Conservation (phyloP, 768 basidiomycete species). For the Tremella fuciformis region DNA sequence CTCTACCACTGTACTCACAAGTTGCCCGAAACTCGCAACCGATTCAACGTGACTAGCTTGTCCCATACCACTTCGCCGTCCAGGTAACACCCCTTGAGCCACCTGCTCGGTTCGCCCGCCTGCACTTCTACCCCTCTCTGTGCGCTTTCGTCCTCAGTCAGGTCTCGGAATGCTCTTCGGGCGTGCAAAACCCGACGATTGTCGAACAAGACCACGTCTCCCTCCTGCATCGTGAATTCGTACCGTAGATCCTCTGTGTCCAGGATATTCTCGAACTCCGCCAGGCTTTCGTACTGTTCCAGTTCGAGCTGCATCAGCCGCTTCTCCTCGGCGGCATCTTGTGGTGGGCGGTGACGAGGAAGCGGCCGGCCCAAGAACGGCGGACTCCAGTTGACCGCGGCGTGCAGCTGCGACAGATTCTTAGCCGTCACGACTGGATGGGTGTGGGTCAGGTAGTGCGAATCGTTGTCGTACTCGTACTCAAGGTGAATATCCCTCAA, state of each 20-base stretch:
- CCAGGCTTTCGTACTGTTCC: conserved; percentile 56
- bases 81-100: conserved; percentile 76
- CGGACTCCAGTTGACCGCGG: conserved; percentile 81
- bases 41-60: conserved; percentile 20
- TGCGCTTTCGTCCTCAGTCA: conserved; percentile 38
- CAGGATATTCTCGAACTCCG: conserved; percentile 61
- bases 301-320: not conserved
- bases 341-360: conserved; percentile 50
- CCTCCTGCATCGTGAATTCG: conserved; percentile 69
- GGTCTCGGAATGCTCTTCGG: conserved; percentile 67
- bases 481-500: conserved; percentile 2
- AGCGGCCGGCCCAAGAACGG: conserved; percentile 72
- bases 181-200: conserved; percentile 88
- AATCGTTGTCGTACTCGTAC: conserved; percentile 80
- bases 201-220: conserved; percentile 86
- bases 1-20: too few relatives aligned
- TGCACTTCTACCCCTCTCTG: conserved; percentile 41
- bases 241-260: conserved; percentile 59
- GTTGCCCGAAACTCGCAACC: not conserved
- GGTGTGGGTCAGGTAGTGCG: conserved; percentile 69
- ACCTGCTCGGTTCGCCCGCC: conserved; percentile 60
- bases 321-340: conserved; percentile 11
- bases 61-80: conserved; percentile 62
- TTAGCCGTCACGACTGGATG: conserved; percentile 62
- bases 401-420: conserved; percentile 53